Conservation (phyloP, 75 land plant species). For the Selaginella moellendorffii region DNA sequence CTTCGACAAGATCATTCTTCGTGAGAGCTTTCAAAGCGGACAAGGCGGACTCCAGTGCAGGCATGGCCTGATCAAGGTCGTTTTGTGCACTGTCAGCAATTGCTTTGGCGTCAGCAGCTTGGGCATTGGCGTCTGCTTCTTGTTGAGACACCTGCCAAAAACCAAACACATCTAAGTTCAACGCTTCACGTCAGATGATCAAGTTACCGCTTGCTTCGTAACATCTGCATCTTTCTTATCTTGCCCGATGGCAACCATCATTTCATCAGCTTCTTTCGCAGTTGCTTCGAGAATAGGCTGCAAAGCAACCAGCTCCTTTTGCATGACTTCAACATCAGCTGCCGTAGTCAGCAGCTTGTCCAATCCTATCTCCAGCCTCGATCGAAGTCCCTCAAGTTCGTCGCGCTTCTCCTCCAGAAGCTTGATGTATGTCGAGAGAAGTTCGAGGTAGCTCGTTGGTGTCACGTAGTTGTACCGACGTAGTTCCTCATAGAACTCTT, state of each 20-base stretch:
- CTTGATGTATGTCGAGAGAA: conserved; percentile 23
- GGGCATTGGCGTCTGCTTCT: conserved; percentile 28
- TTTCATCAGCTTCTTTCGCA: conserved; percentile 30
- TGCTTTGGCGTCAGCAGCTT: conserved; percentile 25
- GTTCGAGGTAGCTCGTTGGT: conserved; percentile 29
- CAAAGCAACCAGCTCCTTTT: conserved; percentile 13
- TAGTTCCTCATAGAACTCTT: conserved; percentile 27
- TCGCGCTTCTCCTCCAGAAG: conserved; percentile 19
- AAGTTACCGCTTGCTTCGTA: conserved; percentile 18
- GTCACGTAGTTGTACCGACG: conserved; percentile 26
- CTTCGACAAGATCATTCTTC: conserved; percentile 30
- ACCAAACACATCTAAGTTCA: background rate
- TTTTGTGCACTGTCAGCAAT: conserved; percentile 33
- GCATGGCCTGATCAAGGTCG: conserved; percentile 28
- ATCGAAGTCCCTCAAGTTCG: conserved; percentile 16
- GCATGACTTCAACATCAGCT: conserved; percentile 25
- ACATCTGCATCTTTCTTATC: conserved; percentile 24
- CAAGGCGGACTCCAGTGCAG: conserved; percentile 28
- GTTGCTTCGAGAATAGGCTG: conserved; percentile 21
- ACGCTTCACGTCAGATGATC: background rate
- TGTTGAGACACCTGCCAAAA: conserved; percentile 19
- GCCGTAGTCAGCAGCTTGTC: conserved; percentile 25
- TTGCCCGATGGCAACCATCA: conserved; percentile 22
- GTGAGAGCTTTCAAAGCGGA: conserved; percentile 23
- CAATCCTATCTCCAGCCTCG: conserved; percentile 21